A percentile compares a stretch with the other conserved stretches of the same genome.
phyloP scores from a whole-genome alignment of 2,329 filamentous ascomycete genomes.

The Pestalotiopsis sp. region DNA sequence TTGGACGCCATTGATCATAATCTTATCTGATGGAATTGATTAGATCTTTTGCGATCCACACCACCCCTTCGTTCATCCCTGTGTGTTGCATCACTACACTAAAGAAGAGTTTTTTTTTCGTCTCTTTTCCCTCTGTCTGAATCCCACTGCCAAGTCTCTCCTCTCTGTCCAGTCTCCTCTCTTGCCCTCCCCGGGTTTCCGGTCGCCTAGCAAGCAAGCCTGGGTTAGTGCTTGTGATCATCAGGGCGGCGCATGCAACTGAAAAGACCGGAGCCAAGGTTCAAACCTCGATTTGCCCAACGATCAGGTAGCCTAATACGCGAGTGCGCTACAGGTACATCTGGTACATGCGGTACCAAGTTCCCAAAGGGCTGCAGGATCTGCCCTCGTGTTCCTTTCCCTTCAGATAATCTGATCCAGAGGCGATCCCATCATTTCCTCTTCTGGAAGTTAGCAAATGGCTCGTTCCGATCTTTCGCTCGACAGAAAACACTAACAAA shows the following conservation, averaged over 20 bases:
- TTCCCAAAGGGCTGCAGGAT: neutral
- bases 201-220: neutral
- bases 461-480: neutral
- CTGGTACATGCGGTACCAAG: neutral
- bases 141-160: neutral
- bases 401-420: neutral
- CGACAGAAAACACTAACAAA: no score
- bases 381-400: neutral
- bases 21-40: constrained; percentile 20
- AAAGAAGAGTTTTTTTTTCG: neutral
- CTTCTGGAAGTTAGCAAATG: constrained; percentile 1
- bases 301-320: neutral
- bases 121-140: neutral
- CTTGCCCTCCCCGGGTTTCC: neutral
- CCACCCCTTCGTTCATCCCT: constrained; percentile 7
- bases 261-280: constrained; percentile 1
- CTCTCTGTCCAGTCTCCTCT: neutral
- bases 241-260: neutral
- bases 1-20: constrained; percentile 9
- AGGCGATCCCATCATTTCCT: constrained; percentile 1
- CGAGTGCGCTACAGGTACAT: neutral
- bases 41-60: constrained; percentile 13
- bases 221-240: neutral
- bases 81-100: constrained; percentile 2
- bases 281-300: neutral